Base-by-base conservation (phyloP, 495 filamentous ascomycete species). In the Penicillium cinerascens region DNA sequence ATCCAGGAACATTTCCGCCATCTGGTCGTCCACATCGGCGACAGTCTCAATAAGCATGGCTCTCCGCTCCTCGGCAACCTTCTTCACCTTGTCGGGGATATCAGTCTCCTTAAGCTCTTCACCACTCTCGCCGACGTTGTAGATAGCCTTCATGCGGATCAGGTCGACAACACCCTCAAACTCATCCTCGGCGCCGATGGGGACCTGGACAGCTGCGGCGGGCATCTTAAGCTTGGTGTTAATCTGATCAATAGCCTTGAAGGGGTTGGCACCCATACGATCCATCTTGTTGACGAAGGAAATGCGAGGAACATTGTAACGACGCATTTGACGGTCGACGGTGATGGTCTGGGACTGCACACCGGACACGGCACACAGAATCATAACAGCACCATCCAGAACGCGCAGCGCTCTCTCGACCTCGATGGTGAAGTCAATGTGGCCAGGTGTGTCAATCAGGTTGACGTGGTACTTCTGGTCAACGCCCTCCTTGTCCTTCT, bases 241-340 rank as follows among this genome's bases (percentile, higher is more conserved):
- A 75, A 99, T 97, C 77, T 96, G 90, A 20, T 97, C 93, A 41
- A 97, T 84, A 1, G 91, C 91, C 74, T 95, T 96, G 83, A 93
- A 99, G 2, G 95, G 95, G 66, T 99, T 97, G 50, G 95, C 90
- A 43, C 95, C 95, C 85, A 96, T 96, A 51, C 95, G 89, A 64
- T 99, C 95, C 95, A 99, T 99, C 81, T 99, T 99, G 77, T 99
- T 99, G 59, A 99, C 79, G 67, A 99, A 99, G 49, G 87, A 92
- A 60, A 99, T 87, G 54, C 95, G 79, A 29, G 95, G 95, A 45
- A 99, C 84, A 64, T 97, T 95, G 76, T 99, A 99, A 45, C 95
- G 83, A 75, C 88, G 87, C 95, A 99, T 99, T 77, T 99, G 95
- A 53, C 95, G 78, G 69, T 99, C 92, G 44, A 99, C 95, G 1